Conservation (phyloP, 306 rosid genomes). For the Canavalia gladiata region DNA sequence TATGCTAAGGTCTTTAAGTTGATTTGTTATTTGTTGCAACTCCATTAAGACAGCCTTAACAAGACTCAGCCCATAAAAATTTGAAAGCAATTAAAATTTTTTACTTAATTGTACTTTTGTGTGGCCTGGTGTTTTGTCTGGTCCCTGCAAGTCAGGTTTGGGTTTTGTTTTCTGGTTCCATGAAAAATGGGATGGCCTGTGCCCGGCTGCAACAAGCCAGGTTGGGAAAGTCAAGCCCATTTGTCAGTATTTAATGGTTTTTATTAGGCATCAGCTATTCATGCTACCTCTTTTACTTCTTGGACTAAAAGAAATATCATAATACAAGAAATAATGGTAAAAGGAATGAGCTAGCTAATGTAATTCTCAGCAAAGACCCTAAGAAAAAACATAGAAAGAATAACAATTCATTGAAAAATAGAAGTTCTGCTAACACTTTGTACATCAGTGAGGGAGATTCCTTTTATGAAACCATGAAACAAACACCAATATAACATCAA, state of each 20-base stretch:
- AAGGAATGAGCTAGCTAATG: no score
- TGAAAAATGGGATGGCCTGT: no score
- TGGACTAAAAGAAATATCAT: background rate
- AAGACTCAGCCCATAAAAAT: background rate
- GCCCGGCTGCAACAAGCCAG: background rate
- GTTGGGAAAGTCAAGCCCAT: background rate
- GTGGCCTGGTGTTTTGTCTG: background rate
- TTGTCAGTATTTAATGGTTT: conserved; percentile 13
- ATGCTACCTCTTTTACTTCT: background rate
- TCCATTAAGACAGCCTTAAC: conserved; percentile 6
- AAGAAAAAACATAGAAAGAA: background rate
- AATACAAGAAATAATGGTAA: no score
- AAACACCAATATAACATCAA: background rate
- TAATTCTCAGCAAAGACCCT: background rate
- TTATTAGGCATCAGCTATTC: background rate
- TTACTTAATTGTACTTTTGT: background rate
- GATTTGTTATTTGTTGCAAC: conserved; percentile 26
- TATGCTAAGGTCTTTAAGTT: conserved; percentile 21
- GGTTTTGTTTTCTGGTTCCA: background rate
- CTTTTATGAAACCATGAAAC: background rate
- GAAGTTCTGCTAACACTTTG: background rate
- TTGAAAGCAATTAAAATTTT: background rate
- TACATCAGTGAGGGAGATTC: background rate
- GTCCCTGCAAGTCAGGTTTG: conserved; percentile 1
- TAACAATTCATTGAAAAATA: background rate